These are phyloP conservation scores for Fusarium mangiferae DNA, from an alignment of 2,329 filamentous ascomycete species.

Conservation along the genomic window DNA sequence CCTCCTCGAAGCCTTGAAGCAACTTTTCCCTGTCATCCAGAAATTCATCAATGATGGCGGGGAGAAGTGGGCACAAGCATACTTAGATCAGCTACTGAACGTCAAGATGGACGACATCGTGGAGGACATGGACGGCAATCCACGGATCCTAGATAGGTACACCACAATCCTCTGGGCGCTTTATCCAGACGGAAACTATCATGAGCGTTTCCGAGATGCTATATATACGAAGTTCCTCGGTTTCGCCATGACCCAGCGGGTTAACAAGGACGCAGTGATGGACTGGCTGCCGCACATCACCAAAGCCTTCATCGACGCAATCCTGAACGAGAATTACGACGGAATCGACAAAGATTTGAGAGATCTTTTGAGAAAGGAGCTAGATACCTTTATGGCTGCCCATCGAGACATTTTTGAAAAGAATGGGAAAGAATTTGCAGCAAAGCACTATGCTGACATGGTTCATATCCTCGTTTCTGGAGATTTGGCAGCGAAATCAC, in stretches of 20 bases:
- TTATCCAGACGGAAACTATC: neutral
- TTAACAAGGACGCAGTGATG: neutral
- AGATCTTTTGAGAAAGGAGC: neutral
- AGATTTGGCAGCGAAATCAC: neutral
- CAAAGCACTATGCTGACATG: neutral
- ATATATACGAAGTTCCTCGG: neutral
- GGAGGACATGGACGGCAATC: neutral
- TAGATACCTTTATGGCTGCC: neutral
- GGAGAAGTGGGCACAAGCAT: neutral
- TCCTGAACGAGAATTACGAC: neutral
- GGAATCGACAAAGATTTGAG: neutral
- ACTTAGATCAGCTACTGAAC: neutral
- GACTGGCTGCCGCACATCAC: neutral
- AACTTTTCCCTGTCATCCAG: neutral
- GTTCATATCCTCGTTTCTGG: neutral
- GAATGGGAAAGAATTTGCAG: neutral
- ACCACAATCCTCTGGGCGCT: neutral
- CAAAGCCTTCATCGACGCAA: neutral
- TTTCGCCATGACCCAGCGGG: neutral
- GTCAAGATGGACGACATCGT: neutral
- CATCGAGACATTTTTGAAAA: neutral
- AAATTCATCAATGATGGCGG: neutral
- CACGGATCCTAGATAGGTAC: neutral
- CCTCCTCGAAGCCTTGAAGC: neutral
- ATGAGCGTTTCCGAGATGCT: neutral